A percentile compares a stretch with the other conserved stretches of the same genome.
These are phyloP conservation scores for Geotrichum restrictum DNA, from an alignment of 1,139 yeast genomes.

Conservation along the genomic window DNA sequence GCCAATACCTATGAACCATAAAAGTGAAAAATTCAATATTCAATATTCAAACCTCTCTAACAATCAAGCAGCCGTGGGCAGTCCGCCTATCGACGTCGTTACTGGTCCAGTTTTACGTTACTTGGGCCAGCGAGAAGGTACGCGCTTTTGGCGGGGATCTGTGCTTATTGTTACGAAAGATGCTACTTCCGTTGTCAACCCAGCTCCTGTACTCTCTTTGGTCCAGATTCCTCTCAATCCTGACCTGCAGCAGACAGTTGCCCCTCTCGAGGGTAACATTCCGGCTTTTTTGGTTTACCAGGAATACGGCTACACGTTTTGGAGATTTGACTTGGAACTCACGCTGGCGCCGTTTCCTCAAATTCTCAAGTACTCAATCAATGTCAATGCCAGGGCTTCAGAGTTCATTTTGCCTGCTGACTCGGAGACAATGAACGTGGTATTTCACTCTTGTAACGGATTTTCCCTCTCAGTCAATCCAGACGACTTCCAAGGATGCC, in stretches of 20 bases:
- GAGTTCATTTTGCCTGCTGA: constrained; percentile 57
- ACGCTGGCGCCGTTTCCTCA: constrained; percentile 10
- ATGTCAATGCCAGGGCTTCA: constrained; percentile 44
- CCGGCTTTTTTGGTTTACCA: constrained; percentile 35
- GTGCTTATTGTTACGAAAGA: constrained; percentile 58
- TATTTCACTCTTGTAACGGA: constrained; percentile 90
- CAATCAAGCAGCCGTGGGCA: constrained; percentile 27
- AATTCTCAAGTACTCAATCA: constrained; percentile 37
- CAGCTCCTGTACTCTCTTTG: constrained; percentile 22
- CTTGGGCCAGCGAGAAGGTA: constrained; percentile 55
- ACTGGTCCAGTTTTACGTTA: constrained; percentile 79
- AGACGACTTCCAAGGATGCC: constrained; percentile 58
- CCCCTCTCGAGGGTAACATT: constrained; percentile 1
- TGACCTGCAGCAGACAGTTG: background rate
- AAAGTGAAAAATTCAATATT: too few relatives aligned
- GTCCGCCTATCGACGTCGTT: constrained; percentile 46
- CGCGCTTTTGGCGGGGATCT: constrained; percentile 58
- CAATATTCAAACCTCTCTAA: too few relatives aligned
- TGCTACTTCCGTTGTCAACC: constrained; percentile 26
- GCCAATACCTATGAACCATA: too few relatives aligned
- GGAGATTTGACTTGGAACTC: constrained; percentile 58
- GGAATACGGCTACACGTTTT: constrained; percentile 54
- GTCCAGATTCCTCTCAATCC: background rate
- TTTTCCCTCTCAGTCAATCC: constrained; percentile 75
- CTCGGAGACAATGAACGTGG: constrained; percentile 66